These are phyloP conservation scores for Canna indica DNA, from an alignment of 176 grass and related monocot species.

Conservation along the genomic window DNA sequence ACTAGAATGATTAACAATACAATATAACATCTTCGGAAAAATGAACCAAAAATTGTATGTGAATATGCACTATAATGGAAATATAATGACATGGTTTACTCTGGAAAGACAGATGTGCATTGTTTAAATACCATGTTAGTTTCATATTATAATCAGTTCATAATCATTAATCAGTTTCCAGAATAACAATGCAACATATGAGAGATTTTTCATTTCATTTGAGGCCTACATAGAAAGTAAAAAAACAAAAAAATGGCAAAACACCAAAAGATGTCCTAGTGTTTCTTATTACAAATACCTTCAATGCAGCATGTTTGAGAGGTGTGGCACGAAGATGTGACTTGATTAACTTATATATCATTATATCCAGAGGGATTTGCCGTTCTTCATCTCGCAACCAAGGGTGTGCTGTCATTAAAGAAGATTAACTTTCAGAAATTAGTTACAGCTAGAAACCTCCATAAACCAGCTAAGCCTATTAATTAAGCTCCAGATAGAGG, in stretches of 20 bases:
- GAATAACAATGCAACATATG: not conserved
- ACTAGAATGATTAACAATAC: not conserved
- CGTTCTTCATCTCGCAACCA: constrained; percentile 15
- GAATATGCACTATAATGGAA: not conserved
- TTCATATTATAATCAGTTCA: not conserved
- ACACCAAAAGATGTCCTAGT: not conserved
- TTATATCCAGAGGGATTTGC: constrained; percentile 20
- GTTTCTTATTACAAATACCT: not conserved
- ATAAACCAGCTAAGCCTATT: not conserved
- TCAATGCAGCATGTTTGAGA: constrained; percentile 17
- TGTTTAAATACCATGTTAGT: not conserved
- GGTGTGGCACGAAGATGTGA: constrained; percentile 8
- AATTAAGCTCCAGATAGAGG: no score
- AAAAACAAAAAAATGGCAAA: not conserved
- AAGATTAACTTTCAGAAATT: not conserved
- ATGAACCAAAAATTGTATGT: not conserved
- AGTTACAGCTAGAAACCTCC: not conserved
- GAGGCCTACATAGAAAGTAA: not conserved
- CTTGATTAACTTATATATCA: constrained; percentile 22
- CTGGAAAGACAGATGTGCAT: not conserved
- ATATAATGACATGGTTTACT: not conserved
- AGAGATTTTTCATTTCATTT: not conserved
- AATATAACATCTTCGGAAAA: not conserved
- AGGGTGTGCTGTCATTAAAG: constrained; percentile 14
- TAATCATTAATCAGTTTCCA: no score